phyloP scores from a whole-genome alignment of 106 monocot species.

The Gastrodia elata region DNA sequence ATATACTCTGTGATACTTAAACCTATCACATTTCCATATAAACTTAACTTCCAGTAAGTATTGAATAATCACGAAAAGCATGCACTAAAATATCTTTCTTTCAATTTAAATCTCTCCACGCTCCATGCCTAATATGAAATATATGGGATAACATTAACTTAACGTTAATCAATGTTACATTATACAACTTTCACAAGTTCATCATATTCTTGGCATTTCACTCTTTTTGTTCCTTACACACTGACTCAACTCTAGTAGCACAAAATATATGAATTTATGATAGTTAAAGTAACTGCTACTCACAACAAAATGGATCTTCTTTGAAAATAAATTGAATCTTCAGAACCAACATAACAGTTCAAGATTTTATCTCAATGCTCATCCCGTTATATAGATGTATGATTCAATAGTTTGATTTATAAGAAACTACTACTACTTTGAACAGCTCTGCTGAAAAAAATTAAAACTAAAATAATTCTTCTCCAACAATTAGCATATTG shows the following conservation, averaged over 20 bases:
- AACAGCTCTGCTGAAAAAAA: background rate
- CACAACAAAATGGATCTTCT: background rate
- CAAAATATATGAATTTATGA: background rate
- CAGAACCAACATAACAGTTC: background rate
- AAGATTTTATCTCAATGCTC: background rate
- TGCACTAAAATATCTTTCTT: too few species aligned
- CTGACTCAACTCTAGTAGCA: background rate
- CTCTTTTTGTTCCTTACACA: background rate
- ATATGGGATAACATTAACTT: background rate
- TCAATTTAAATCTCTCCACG: too few species aligned
- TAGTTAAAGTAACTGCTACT: background rate
- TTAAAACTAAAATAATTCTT: background rate
- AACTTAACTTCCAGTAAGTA: too few species aligned
- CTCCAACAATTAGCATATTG: background rate
- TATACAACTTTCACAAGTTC: background rate
- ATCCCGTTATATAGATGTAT: background rate
- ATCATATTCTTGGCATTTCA: background rate
- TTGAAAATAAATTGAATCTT: background rate
- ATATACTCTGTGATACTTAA: too few species aligned
- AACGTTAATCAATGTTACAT: background rate
- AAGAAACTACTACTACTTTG: background rate
- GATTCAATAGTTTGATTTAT: background rate
- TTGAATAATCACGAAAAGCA: too few species aligned
- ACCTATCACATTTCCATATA: too few species aligned
- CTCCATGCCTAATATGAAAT: too few species aligned